Base-by-base conservation (phyloP, 2,329 filamentous ascomycete species). In the Epichloe brachyelytri region DNA sequence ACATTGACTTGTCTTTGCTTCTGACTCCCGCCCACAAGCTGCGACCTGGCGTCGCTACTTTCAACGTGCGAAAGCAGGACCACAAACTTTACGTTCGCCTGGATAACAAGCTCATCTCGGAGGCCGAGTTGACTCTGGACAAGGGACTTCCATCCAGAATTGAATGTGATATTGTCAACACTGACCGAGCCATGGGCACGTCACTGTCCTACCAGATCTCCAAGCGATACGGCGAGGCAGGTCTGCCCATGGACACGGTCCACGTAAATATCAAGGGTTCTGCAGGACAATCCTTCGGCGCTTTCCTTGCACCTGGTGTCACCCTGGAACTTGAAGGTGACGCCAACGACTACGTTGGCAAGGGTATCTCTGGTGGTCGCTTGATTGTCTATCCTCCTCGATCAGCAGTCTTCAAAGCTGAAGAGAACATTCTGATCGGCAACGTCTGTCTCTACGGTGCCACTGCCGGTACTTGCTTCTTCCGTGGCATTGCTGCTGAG, bases 61-160 rank as follows among this genome's bases (percentile, higher is more conserved):
- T 95, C 79, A 96, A 96, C 62, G 90, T 96, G 53, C 86, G 91
- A 69, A 96, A 95, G 77, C 91, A 97, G 71, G 91, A 97, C 60
- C 91, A 97, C 70, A 83, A 86, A 64, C 83, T 97, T 19, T 90
- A 96, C 67, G 83, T 90, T 55, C 87, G 91, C 62, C 77, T 97
- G 11, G 91, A 97, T 68, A 97, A 97, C 74, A 96, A 96, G 76
- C 79, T 97, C 51, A 95, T 96, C 61, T 88, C 89, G 0, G 91
- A 97, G 70, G 90, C 90, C 8, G 91, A 97, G 70, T 76, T 95
- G 60, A 94, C 91, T 39, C 78, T 97, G 12, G 90, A 96, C 70
- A 96, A 95, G 76, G 90, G 91, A 34, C 74, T 96, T 15, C 91
- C 91, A 14, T 93, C 88, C 54, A 80, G 91, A 52, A 93, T 97